Base-by-base conservation (phyloP, 2,329 filamentous ascomycete species). In the Xylariaceae sp. region DNA sequence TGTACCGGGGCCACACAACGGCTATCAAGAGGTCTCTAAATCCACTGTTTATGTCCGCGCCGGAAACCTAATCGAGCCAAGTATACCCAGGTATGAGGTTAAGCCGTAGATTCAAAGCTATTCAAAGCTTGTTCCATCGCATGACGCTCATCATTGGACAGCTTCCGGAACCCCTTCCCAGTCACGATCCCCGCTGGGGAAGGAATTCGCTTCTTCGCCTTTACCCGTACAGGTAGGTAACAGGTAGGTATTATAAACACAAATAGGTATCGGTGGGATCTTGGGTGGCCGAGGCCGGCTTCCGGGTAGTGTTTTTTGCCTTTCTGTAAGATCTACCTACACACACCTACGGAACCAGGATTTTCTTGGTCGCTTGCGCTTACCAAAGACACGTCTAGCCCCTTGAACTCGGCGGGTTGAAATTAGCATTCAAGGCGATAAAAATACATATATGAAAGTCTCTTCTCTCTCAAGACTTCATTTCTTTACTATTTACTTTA, bases 21-120 rank as follows among this genome's bases (percentile, higher is more conserved):
- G 47, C 11, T 33, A 28, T 16, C 16, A 23, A 6, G 8, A 31
- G 9, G 9, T 14, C 8, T 39, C 23, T 41, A 48, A 56, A 14
- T 53, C 57, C 48, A 53, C 24, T 40, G 24, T 39, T 34, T 60
- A 53, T 46, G 34, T 59, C 56, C 56, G 56, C 19, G 12, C 8
- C 31, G 23, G 37, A 40, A 19, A 26, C 50, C 11, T 24, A 28
- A 26, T 16, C 39, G 9, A 19, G 24, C 12, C 28, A 31, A 28
- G n/a, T n/a, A 12, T 48, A n/a, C n/a, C n/a, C n/a, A n/a, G n/a
- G n/a, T n/a, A n/a, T n/a, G n/a, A n/a, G n/a, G n/a, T n/a, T n/a
- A n/a, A n/a, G n/a, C n/a, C n/a, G n/a, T n/a, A n/a, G n/a, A n/a
- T n/a, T n/a, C n/a, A n/a, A n/a, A n/a, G n/a, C 28, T 31, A 31